These are phyloP conservation scores for Naganishia sp. DNA, from an alignment of 1,284 basidiomycete species.

Conservation along the genomic window DNA sequence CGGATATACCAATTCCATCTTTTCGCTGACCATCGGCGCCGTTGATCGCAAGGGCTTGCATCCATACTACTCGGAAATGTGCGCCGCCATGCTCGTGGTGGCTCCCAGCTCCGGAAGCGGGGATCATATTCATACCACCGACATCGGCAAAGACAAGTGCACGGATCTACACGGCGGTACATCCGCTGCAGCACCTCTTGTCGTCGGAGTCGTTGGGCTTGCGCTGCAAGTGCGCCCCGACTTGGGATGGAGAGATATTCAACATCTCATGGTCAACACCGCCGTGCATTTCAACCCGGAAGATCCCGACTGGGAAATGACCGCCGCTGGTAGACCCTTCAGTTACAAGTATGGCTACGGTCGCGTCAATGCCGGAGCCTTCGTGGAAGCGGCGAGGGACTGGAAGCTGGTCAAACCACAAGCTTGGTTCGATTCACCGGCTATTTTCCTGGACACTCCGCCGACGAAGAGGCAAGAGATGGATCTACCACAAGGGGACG, in stretches of 20 bases:
- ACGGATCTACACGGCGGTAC: constrained; percentile 88
- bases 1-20: constrained; percentile 98
- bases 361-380: constrained; percentile 77
- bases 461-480: constrained; percentile 40
- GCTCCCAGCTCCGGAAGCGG: constrained; percentile 96
- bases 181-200: constrained; percentile 95
- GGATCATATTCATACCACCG: constrained; percentile 91
- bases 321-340: constrained; percentile 73
- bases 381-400: constrained; percentile 75
- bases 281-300: constrained; percentile 79
- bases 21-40: constrained; percentile 92
- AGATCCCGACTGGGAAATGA: constrained; percentile 93
- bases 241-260: constrained; percentile 94
- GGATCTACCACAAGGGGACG: constrained; percentile 4
- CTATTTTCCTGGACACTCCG: constrained; percentile 61
- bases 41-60: constrained; percentile 89
- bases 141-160: constrained; percentile 83
- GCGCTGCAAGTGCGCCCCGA: constrained; percentile 85
- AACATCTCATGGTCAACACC: constrained; percentile 81
- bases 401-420: constrained; percentile 95
- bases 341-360: constrained; percentile 98
- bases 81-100: constrained; percentile 94
- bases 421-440: constrained; percentile 77
- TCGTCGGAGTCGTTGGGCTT: constrained; percentile 84
- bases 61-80: constrained; percentile 96